Evolutionary conservation across 345 rosid genomes (phyloP), one percentile per base, ranked within the genome.

Genomic region (Noccaea caerulescens): DNA sequence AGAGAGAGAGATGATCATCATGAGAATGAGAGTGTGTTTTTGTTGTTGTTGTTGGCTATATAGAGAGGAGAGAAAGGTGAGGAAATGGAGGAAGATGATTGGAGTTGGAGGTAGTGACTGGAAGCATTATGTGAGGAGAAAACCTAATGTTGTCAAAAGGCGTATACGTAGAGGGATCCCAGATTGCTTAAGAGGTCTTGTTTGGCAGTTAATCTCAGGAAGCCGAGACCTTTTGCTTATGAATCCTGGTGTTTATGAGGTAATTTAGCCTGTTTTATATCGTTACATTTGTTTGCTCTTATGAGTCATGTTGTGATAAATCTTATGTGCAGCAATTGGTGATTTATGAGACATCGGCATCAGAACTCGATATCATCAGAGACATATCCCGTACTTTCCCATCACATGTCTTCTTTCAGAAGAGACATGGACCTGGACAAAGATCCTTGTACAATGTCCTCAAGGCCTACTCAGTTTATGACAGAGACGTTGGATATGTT

Each of bases 1-100:
- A 60, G 60, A 50, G n/a, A 49, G 32, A 0, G n/a, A n/a, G n/a
- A n/a, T n/a, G n/a, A n/a, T n/a, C n/a, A n/a, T n/a, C n/a, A 5
- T 39, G 0, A 10, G 25, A 46, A 53, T 25, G 25, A 27, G 41
- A 30, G 49, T 66, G 47, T 55, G 27, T 61, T 56, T 2, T 30
- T 57, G 23, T 20, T 20, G 23, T 18, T 75, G 71, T 53, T 69
- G 58, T 18, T 71, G 41, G 34, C 6, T 54, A 66, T 71, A 93
- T 71, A 93, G 99, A 80, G 96, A 94, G 64, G 91, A 87, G 81
- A 87, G 96, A 82, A 89, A 81, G 58, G 76, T 89, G 61, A 82
- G 90, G 61, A 91, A 89, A 81, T 94, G 99, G 97, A 89, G 99
- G 86, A 94, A 89, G 83, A 94, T 91, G 97, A 91, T 94, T 76